Evolutionary conservation across 768 basidiomycete genomes (phyloP).

Genomic region (Russula sp.): DNA sequence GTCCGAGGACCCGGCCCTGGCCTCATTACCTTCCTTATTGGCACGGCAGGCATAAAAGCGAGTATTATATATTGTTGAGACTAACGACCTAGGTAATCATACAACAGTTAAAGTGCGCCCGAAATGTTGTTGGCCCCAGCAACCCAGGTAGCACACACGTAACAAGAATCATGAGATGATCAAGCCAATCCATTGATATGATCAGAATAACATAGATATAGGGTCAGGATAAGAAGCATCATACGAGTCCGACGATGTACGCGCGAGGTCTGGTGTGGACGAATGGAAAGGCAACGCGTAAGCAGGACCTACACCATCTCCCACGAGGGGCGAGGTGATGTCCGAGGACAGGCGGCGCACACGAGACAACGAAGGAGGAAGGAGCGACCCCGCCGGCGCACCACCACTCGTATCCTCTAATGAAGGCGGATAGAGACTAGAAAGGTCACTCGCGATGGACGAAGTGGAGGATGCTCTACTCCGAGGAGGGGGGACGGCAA

Average conservation of each 20-base stretch:
- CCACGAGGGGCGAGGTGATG: not conserved
- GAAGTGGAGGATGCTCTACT: conserved; percentile 21
- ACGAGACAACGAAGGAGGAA: conserved; percentile 16
- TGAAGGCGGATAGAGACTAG: conserved; percentile 13
- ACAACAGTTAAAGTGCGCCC: conserved; percentile 10
- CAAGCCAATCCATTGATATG: not conserved
- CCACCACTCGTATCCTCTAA: conserved; percentile 11
- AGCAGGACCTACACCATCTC: not conserved
- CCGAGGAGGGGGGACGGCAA: conserved; percentile 11
- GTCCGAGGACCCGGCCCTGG: no score
- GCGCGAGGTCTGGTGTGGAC: conserved; percentile 7
- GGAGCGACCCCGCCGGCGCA: not conserved
- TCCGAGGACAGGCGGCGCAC: conserved; percentile 5
- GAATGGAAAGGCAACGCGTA: conserved; percentile 7
- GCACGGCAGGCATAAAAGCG: not conserved
- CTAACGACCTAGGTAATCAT: conserved; percentile 12
- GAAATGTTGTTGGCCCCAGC: not conserved
- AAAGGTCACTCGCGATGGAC: conserved; percentile 17
- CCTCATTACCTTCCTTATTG: no score
- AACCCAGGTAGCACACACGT: conserved; percentile 1
- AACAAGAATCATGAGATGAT: conserved; percentile 13
- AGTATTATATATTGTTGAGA: conserved; percentile 8
- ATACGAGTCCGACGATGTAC: conserved; percentile 8
- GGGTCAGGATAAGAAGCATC: conserved; percentile 10
- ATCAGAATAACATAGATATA: conserved; percentile 17